Base-by-base conservation (phyloP, 768 basidiomycete species). In the Trametes maxima region DNA sequence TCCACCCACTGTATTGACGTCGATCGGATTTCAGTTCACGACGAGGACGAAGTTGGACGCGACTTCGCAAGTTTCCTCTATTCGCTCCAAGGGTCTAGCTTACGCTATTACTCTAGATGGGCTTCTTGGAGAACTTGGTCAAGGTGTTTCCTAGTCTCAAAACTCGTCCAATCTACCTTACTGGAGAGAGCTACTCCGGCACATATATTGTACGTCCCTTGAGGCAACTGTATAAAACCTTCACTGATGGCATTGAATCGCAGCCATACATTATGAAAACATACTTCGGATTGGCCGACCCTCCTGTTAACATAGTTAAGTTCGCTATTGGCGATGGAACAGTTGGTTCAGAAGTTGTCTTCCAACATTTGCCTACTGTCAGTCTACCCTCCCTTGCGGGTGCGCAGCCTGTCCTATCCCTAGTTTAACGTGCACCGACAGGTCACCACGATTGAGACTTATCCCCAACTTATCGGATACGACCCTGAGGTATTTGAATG, bases 211-310 rank as follows among this genome's bases (percentile, higher is more conserved):
- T 85, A 61, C 37, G 67, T 55, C 5, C 5, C 16, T 33, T 19
- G 21, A 12, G 17, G 37, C 2, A 13, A 16, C 11, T 25, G 22
- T 13, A 28, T 47, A 14, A 37, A 11, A 12, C 13, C 14, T 33
- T 12, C 45, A 57, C 36, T 48, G 59, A 37, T 13, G 40, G 36
- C 12, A 36, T 53, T 56, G 16, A 6, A 19, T 19, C 37, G 2
- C 42, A 90, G 87, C 88, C 90, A 16, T 90, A 91, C 69, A 91
- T 92, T 67, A 75, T 85, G 64, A 88, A 89, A 72, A 77, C 86
- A 14, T 86, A 89, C 70, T 88, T 92, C 65, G 78, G 77, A 37
- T 78, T 83, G 75, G 63, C 77, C 0, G 80, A 82, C 35, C 88
- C 89, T 13, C 89, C 90, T 0, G 86, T 90, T 33, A 84, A 82